Conservation (phyloP, 768 basidiomycete species). For the Phaffia australis region DNA sequence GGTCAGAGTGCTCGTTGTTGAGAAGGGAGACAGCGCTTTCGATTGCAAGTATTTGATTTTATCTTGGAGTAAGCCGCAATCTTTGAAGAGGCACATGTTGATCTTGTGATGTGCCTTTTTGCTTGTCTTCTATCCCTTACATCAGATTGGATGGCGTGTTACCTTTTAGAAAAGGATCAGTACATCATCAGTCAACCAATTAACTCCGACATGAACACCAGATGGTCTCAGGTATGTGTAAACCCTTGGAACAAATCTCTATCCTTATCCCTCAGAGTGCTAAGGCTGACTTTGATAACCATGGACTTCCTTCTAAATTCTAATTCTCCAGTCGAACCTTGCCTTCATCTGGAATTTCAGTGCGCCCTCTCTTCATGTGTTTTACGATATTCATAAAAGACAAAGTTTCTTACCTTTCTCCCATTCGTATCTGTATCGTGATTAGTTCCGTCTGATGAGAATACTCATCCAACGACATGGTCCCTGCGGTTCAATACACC, state of each 20-base stretch:
- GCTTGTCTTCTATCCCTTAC: background rate
- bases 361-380: background rate
- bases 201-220: conserved; percentile 28
- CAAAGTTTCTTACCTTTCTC: background rate
- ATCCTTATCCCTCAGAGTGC: conserved; percentile 35
- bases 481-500: conserved; percentile 56
- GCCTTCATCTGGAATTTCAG: conserved; percentile 83
- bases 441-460: conserved; percentile 39
- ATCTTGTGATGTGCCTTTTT: background rate
- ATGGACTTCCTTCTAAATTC: conserved; percentile 31
- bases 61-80: background rate
- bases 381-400: no score
- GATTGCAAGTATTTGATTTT: conserved; percentile 33
- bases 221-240: conserved; percentile 24
- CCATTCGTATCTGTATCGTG: background rate
- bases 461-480: conserved; percentile 57
- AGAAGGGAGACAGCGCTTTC: conserved; percentile 33
- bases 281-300: conserved; percentile 35
- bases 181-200: conserved; percentile 30
- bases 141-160: conserved; percentile 24
- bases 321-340: background rate
- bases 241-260: conserved; percentile 27
- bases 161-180: conserved; percentile 21
- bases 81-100: background rate
- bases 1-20: conserved; percentile 35